Evolutionary conservation across 2,329 filamentous ascomycete species (phyloP), one percentile per base, ranked within the genome.

Genomic region (Paramyrothecium roridum): DNA sequence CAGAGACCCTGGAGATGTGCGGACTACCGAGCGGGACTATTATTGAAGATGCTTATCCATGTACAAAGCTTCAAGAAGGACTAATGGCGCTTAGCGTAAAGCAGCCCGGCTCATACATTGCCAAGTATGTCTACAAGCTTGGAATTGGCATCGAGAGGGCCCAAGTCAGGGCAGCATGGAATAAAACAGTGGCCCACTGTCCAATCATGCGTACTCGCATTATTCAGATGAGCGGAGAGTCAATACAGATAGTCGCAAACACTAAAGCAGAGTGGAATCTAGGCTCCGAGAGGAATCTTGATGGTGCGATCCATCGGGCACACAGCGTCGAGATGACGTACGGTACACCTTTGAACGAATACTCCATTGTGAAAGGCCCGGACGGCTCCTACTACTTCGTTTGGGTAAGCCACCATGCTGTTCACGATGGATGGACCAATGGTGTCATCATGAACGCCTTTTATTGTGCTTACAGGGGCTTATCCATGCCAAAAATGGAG

Each of bases 361-460:
- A 48, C 11, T 33, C 53, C 13, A 13, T 54, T 8, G 26, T 51
- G 16, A 8, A 51, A 8, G 33, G 37, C 2, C 3, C 40, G 2
- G 17, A 46, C 8, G 43, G 30, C 8, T 33, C 17, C 1, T 52
- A 37, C 2, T 51, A 33, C 13, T 56, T 63, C 23, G 47, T 62
- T 17, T 63, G 56, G 59, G 58, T 57, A 2, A 55, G 58, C 19
- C 63, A 66, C 21, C 80, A 82, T 56, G 73, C 73, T 17, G 63
- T 80, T 1, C 82, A 81, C 54, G 80, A 83, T 50, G 79, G 79
- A 16, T 80, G 78, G 75, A 76, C 73, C 1, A 74, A 78, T 72
- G 72, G 73, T 3, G 61, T 79, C 3, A 59, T 65, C 16, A 55
- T 64, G 21, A 52, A 56, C 13, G 26, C 54, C 3, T 43, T 61